Conservation (phyloP, 441 rosid genomes). For the Pelargonium cotyledonis region DNA sequence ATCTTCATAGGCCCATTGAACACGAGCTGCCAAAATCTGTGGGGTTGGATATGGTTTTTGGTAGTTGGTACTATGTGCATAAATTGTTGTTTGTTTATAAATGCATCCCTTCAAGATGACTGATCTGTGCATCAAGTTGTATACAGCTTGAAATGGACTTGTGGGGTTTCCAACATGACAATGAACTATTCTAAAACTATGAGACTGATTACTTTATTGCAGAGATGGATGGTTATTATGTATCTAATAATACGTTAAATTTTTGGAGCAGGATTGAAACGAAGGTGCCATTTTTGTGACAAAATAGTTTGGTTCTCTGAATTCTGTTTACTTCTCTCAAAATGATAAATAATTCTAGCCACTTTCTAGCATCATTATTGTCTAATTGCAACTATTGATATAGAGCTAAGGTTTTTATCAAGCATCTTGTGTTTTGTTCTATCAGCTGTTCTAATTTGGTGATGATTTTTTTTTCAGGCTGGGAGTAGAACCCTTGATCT, state of each 20-base stretch:
- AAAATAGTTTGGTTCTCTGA: background rate
- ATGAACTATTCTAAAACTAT: background rate
- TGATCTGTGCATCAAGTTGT: background rate
- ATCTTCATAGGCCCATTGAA: background rate
- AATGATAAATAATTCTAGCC: background rate
- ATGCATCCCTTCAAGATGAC: background rate
- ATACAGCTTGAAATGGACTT: background rate
- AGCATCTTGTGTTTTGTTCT: background rate
- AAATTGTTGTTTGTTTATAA: background rate
- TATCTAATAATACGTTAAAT: background rate
- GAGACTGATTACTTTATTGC: background rate
- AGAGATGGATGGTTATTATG: background rate
- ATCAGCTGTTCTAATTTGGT: background rate
- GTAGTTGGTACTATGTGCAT: background rate
- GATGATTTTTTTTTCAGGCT: conserved; percentile 38
- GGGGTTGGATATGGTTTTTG: background rate
- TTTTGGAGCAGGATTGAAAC: background rate
- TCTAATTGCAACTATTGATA: background rate
- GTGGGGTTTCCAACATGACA: background rate
- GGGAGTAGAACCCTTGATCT: conserved; percentile 80
- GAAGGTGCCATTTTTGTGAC: background rate
- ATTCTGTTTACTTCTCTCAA: background rate
- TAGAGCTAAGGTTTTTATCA: background rate
- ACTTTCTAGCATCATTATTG: background rate
- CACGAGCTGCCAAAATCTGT: background rate